Base-by-base conservation (phyloP, 1,284 basidiomycete genomes). In the Ceratobasidium sp. region DNA sequence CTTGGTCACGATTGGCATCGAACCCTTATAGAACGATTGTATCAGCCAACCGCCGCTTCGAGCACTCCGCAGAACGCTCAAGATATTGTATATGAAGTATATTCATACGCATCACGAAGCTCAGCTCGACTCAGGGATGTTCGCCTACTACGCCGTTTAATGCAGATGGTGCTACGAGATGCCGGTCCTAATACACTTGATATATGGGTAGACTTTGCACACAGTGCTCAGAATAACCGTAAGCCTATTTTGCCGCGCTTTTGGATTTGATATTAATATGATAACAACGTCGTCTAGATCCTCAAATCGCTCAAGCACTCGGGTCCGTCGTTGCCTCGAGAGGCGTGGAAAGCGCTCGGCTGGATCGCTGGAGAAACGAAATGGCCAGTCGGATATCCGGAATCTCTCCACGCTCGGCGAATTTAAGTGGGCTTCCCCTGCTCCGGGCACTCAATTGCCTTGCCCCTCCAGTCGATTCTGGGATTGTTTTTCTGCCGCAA, bases 291-390 rank as follows among this genome's bases (percentile, higher is more conserved):
- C 50, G 0, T 21, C 1, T 76, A 95, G 94, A 89, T 18, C 89
- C 91, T 0, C 84, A 89, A 75, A 86, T 89, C 0, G 84, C 89
- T 0, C 83, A 92, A 70, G 87, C 89, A 0, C 87, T 96, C 72
- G 80, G 92, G 5, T 82, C 84, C 9, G 87, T 90, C 1, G 82
- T 95, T 63, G 87, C 89, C 26, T 82, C 84, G 26, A 85, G 87
- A 47, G 87, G 90, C 0, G 84, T 89, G 0, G 93, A 94, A 76
- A 88, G 91, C 1, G 87, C 88, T 1, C 86, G 87, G 8, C 87
- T 98, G 50, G 91, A 93, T 74, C 87, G 93, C 9, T 94, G 93
- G 77, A 88, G 96, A 41, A 98, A 98, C 80, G 94, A 98, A 78
- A 85, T 96, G 7, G 96, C 96, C 0, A 92, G 93, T 26, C 86